Conservation (phyloP, 2,329 filamentous ascomycete genomes). For the Scytalidium lignicola region DNA sequence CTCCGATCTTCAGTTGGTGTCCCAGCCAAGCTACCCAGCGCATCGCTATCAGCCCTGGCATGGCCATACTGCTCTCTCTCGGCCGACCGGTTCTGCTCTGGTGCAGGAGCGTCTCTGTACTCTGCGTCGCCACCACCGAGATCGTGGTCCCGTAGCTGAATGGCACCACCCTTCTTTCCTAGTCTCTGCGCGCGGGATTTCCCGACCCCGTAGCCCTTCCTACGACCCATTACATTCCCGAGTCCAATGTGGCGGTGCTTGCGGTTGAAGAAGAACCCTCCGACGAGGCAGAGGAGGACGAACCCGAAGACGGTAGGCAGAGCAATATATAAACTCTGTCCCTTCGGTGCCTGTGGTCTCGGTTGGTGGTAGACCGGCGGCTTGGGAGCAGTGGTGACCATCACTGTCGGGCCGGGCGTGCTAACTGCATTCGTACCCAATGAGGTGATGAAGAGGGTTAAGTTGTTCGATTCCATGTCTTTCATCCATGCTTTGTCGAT, state of each 20-base stretch:
- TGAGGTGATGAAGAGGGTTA: constrained; percentile 18
- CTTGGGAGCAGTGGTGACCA: constrained; percentile 15
- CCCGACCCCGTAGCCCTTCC: constrained; percentile 22
- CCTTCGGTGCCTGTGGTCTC: constrained; percentile 12
- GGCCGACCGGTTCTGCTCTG: background rate
- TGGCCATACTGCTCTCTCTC: constrained; percentile 1
- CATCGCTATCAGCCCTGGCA: constrained; percentile 14
- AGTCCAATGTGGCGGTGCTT: constrained; percentile 22
- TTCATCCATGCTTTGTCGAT: constrained; percentile 21
- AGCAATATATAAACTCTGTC: constrained; percentile 23
- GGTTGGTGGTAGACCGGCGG: constrained; percentile 15
- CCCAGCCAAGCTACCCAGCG: constrained; percentile 18
- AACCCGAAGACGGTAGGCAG: constrained; percentile 23
- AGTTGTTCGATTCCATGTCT: constrained; percentile 17
- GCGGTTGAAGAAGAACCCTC: constrained; percentile 20
- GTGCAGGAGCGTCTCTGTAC: constrained; percentile 15
- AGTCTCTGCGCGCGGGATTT: constrained; percentile 23
- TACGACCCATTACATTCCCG: constrained; percentile 25
- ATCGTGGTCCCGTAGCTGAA: constrained; percentile 20
- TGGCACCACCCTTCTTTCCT: constrained; percentile 16
- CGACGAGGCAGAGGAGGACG: constrained; percentile 18
- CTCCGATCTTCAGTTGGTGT: constrained; percentile 14
- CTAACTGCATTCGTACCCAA: constrained; percentile 8
- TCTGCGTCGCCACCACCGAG: constrained; percentile 9
- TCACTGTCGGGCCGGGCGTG: constrained; percentile 18